Percentiles rank a stretch among this genome's conserved stretches.
These are phyloP conservation scores for Amaranthus palmeri DNA, from an alignment of 148 eudicot species.

Conservation along the genomic window DNA sequence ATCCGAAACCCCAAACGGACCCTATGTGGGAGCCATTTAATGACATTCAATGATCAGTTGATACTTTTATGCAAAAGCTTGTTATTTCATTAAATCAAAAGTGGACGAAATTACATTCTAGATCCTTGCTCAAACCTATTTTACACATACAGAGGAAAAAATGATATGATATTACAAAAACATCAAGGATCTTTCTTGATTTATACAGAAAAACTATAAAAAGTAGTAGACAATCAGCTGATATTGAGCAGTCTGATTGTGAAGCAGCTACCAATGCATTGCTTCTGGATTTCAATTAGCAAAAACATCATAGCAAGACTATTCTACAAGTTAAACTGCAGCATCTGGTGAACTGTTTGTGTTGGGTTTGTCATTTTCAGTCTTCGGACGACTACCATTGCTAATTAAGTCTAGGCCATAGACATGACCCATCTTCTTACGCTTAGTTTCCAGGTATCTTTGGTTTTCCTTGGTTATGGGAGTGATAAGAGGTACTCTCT, in stretches of 20 bases:
- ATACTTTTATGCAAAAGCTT: neutral
- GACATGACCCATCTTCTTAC: conserved; percentile 82
- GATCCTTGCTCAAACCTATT: conserved; percentile 4
- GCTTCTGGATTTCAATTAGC: neutral
- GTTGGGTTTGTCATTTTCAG: conserved; percentile 34
- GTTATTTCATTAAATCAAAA: conserved; percentile 12
- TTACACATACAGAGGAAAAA: conserved; percentile 19
- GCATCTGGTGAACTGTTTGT: conserved; percentile 1
- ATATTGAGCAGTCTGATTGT: neutral
- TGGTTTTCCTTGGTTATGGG: conserved; percentile 76
- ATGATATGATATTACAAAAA: conserved; percentile 9
- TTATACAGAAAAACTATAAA: conserved; percentile 10
- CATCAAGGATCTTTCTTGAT: conserved; percentile 2
- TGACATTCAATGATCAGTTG: too few relatives aligned
- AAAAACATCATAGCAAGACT: neutral
- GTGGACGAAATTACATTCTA: neutral
- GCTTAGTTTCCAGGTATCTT: conserved; percentile 83
- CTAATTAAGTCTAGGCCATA: conserved; percentile 44
- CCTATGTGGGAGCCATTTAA: too few relatives aligned
- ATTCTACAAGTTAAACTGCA: neutral
- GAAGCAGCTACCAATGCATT: neutral
- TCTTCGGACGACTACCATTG: conserved; percentile 19
- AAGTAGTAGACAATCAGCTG: neutral
- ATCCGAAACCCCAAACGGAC: too few relatives aligned
- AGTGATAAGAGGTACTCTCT: conserved; percentile 78